phyloP scores from a whole-genome alignment of 768 basidiomycete genomes.

The Fomitopsis pulvina region DNA sequence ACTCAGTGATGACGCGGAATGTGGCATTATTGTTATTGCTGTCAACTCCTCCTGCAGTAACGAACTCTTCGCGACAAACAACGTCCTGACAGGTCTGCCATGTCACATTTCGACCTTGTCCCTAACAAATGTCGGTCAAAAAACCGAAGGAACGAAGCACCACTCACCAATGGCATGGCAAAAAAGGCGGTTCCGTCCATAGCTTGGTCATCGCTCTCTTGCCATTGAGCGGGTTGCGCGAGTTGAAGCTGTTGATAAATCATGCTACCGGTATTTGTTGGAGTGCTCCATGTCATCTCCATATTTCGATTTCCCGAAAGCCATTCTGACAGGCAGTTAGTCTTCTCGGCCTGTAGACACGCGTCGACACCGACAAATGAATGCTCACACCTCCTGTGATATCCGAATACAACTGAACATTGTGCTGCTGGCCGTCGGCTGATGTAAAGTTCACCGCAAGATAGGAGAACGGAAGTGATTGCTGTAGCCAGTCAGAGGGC shows the following conservation, averaged over 20 bases:
- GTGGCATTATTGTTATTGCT: neutral
- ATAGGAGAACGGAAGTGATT: constrained; percentile 35
- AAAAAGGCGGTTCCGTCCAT: constrained; percentile 9
- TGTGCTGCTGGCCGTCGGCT: constrained; percentile 25
- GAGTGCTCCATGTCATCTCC: constrained; percentile 5
- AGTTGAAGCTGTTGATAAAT: constrained; percentile 12
- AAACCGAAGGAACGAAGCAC: neutral
- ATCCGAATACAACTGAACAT: constrained; percentile 32
- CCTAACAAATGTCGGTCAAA: neutral
- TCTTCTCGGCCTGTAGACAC: neutral
- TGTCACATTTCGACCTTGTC: neutral
- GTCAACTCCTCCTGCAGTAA: constrained; percentile 9
- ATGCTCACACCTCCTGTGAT: constrained; percentile 27
- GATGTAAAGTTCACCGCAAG: constrained; percentile 24
- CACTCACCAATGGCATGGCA: constrained; percentile 8
- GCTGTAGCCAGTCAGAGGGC: constrained; percentile 29
- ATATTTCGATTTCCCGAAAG: constrained; percentile 4
- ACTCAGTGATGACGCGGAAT: constrained; percentile 13
- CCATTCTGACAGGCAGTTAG: constrained; percentile 6
- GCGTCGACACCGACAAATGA: neutral
- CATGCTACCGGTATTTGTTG: neutral
- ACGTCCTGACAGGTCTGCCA: constrained; percentile 10
- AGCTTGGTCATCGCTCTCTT: constrained; percentile 3
- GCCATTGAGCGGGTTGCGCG: neutral
- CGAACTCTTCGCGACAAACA: constrained; percentile 14